Evolutionary conservation across 2,329 filamentous ascomycete genomes (phyloP).

Genomic region (Hyphodiscus sp.): DNA sequence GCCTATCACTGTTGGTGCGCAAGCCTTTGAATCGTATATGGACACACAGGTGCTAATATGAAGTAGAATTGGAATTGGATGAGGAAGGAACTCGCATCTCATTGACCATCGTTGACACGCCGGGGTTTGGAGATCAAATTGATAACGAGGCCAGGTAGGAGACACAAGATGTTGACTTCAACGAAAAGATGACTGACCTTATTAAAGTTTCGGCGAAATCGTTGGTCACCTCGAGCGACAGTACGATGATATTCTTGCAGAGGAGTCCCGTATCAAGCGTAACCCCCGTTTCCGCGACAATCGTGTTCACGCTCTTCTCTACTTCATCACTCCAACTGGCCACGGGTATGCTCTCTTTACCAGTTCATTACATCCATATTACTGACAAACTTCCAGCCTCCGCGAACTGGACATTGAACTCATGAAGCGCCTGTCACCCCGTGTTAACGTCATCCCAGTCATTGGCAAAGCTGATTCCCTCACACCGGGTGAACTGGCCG

Average conservation of each 20-base stretch:
- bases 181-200: constrained; percentile 24
- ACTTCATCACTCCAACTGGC: constrained; percentile 98
- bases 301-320: constrained; percentile 94
- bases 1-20: constrained; percentile 91
- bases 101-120: constrained; percentile 96
- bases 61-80: constrained; percentile 81
- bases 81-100: constrained; percentile 98
- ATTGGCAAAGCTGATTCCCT: constrained; percentile 98
- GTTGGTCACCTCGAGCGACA: constrained; percentile 97
- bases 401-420: constrained; percentile 98
- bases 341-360: constrained; percentile 61
- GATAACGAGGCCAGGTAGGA: constrained; percentile 94
- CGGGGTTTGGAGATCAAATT: constrained; percentile 96
- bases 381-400: constrained; percentile 51
- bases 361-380: neutral
- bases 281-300: constrained; percentile 99
- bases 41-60: constrained; percentile 28
- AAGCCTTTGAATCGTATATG: constrained; percentile 6
- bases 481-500: constrained; percentile 90
- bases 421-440: constrained; percentile 97
- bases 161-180: neutral
- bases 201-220: constrained; percentile 83
- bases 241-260: constrained; percentile 98
- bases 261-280: constrained; percentile 99
- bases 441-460: constrained; percentile 97